Evolutionary conservation across 2,329 filamentous ascomycete genomes (phyloP), one percentile per base, ranked within the genome.

Genomic region (Arthrobotrys pseudoclavata): DNA sequence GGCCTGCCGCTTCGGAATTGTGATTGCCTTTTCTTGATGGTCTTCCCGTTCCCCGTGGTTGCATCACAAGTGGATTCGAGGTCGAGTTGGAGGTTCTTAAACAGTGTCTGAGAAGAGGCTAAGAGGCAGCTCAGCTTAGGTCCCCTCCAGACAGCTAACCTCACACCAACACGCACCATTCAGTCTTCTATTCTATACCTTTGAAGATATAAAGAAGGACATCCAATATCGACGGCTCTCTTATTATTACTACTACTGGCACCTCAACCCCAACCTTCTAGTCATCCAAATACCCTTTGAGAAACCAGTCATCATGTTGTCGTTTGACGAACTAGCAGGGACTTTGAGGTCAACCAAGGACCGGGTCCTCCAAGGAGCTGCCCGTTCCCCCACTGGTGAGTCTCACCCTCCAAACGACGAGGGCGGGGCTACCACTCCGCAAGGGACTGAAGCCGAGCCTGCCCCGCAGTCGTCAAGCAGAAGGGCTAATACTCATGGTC

Each of bases 311-410:
- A 76, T 40, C 47, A 76, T 76, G 71, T 40, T 76, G 20, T 76
- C 71, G 22, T 76, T 76, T 42, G 71, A 76, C 64, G 71, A 76
- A 29, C 57, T 76, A 64, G 71, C 71, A 40, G 71, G 71, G 13
- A 76, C 71, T 4, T 48, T 76, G 34, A 68, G 71, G 40, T 69
- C 71, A 40, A 76, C 71, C 20, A 76, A 76, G 29, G 71, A 76
- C 48, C 63, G 71, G n/a, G 71, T 76, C 26, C 71, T 76, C 20
- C 71, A 76, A 57, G 71, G 71, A 66, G 64, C 55, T 50, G 53
- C 70, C n/a, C 64, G 71, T 45, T 76, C 71, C 63, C 64, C 71
- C 53, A 57, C 64, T 50, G 64, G 71, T 76, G 71, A 76, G 71
- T 76, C 47, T 48, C 64, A 37, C 26, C 71, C 63, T 55, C 63